Conservation (phyloP, 768 basidiomycete species). For the Harrya chromipes region DNA sequence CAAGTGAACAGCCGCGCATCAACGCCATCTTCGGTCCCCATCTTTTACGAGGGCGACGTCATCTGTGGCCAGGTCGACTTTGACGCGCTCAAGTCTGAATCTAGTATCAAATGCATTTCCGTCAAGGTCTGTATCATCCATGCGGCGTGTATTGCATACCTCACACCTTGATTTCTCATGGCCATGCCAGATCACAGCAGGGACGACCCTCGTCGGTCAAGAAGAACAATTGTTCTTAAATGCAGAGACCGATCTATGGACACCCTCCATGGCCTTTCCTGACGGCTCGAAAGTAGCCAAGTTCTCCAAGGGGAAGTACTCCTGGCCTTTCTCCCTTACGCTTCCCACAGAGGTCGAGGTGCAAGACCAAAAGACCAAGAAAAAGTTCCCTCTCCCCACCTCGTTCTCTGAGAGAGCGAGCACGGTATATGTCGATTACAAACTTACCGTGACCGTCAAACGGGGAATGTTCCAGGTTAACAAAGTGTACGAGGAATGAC, state of each 20-base stretch:
- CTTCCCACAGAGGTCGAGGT: slow-evolving; percentile 44
- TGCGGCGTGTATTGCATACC: not conserved
- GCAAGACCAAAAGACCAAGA: slow-evolving; percentile 36
- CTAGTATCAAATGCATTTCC: slow-evolving; percentile 45
- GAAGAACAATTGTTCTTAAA: slow-evolving; percentile 50
- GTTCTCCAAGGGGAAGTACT: slow-evolving; percentile 43
- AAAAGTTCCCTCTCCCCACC: slow-evolving; percentile 44
- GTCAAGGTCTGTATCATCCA: slow-evolving; percentile 39
- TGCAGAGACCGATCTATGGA: slow-evolving; percentile 43
- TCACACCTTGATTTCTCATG: no score
- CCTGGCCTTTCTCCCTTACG: slow-evolving; percentile 47
- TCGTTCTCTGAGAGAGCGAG: slow-evolving; percentile 55
- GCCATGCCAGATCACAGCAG: slow-evolving; percentile 36
- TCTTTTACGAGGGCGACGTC: slow-evolving; percentile 46
- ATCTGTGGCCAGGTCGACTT: slow-evolving; percentile 51
- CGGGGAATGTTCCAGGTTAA: slow-evolving; percentile 48
- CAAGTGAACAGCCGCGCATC: slow-evolving; percentile 42
- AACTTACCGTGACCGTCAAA: slow-evolving; percentile 46
- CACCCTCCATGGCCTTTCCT: slow-evolving; percentile 24
- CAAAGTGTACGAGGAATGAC: slow-evolving; percentile 37
- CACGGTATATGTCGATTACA: slow-evolving; percentile 56
- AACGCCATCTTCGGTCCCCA: slow-evolving; percentile 38
- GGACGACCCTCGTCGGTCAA: slow-evolving; percentile 53
- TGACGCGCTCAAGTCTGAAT: slow-evolving; percentile 48
- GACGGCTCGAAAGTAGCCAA: slow-evolving; percentile 24